These are phyloP conservation scores for Bauhinia variegata DNA, from an alignment of 306 rosid species.

Conservation along the genomic window DNA sequence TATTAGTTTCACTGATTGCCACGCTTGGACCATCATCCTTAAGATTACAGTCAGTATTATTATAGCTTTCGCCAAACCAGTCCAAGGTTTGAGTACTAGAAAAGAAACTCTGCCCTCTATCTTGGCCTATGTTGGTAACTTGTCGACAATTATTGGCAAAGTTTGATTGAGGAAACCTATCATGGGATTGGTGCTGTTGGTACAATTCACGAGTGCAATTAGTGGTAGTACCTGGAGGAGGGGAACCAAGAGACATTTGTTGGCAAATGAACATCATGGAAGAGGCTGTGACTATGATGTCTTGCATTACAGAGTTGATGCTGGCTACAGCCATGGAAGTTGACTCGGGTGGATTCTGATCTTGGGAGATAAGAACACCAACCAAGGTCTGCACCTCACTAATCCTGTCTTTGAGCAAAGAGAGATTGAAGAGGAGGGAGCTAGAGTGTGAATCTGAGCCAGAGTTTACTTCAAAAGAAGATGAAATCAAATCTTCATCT, in stretches of 20 bases:
- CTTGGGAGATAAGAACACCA: slow-evolving; percentile 52
- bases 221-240: slow-evolving; percentile 41
- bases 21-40: slow-evolving; percentile 37
- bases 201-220: slow-evolving; percentile 32
- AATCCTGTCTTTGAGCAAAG: slow-evolving; percentile 70
- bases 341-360: slow-evolving; percentile 39
- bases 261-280: slow-evolving; percentile 81
- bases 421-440: slow-evolving; percentile 69
- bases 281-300: slow-evolving; percentile 68
- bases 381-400: slow-evolving; percentile 60
- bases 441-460: slow-evolving; percentile 38
- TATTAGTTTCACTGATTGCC: slow-evolving; percentile 39
- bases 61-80: slow-evolving; percentile 57
- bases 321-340: slow-evolving; percentile 51
- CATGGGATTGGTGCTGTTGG: slow-evolving; percentile 26
- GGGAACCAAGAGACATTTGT: slow-evolving; percentile 46
- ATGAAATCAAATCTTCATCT: slow-evolving; percentile 35
- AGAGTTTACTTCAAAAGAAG: slow-evolving; percentile 41
- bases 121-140: slow-evolving; percentile 17
- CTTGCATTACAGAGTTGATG: slow-evolving; percentile 68
- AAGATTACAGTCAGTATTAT: slow-evolving; percentile 8
- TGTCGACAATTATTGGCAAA: not conserved
- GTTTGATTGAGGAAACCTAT: slow-evolving; percentile 33
- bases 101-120: slow-evolving; percentile 43
- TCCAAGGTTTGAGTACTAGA: slow-evolving; percentile 44